Evolutionary conservation across 2,329 filamentous ascomycete genomes (phyloP), one percentile per base, ranked within the genome.

Genomic region (Scedosporium boydii): DNA sequence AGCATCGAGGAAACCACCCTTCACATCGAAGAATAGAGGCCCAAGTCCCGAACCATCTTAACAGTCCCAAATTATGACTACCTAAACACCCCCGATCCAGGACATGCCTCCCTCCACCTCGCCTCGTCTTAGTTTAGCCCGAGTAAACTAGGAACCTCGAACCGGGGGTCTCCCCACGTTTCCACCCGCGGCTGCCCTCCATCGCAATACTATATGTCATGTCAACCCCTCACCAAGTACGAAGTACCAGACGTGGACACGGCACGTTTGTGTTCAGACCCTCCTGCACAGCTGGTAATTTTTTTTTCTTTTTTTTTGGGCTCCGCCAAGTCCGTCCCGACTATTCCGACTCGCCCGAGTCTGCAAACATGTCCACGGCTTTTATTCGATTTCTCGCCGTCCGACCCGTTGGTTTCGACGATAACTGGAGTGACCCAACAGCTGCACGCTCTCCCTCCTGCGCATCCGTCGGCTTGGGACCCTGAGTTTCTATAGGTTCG

Each of bases 301-400:
- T 48, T 48, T 23, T 48, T 48, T 6, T 23, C 2, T 48, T 10
- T 12, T 48, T 48, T 23, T 48, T 48, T 48, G 44, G 21, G 44
- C 44, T 23, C 21, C 44, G 16, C 44, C 44, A 73, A 77, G 48
- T 48, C 44, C 44, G 21, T 48, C 4, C 44, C 16, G 9, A 27
- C 29, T 56, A 44, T 23, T 46, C 59, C 27, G 38, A 51, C 14
- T 56, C 46, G 34, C 53, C 59, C n/a, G 59, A 56, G 48, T 56
- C 59, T 18, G 26, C 59, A 82, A 95, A 96, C 90, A 95, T 93
- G 70, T 95, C 90, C 67, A 89, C 89, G 4, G 90, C 90, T 67
- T 86, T 86, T 73, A 90, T 88, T 65, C 88, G 82, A 70, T 83
- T 88, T 68, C 83, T 78, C 66, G 78, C 34, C 10, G 34, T 70